These are phyloP conservation scores for Colletotrichum sp. DNA, from an alignment of 2,329 filamentous ascomycete genomes.

Conservation along the genomic window DNA sequence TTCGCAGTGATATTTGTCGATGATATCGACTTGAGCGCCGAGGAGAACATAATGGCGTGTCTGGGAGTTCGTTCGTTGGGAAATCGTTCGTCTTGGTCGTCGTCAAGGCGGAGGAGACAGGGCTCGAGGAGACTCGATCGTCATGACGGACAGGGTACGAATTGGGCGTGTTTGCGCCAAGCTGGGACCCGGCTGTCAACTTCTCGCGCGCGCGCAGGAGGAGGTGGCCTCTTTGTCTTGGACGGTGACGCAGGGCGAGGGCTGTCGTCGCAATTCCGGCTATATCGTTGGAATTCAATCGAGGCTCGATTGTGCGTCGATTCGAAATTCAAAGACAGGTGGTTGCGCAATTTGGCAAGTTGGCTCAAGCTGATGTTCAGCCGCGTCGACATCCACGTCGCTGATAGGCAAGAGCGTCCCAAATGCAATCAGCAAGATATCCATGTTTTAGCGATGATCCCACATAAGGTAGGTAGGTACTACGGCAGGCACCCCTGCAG, in stretches of 20 bases:
- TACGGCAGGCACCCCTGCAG: slow-evolving; percentile 2
- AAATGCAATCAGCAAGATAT: slow-evolving; percentile 12
- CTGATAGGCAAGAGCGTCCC: slow-evolving; percentile 13
- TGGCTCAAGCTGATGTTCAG: slow-evolving; percentile 14
- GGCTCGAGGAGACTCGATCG: slow-evolving; percentile 18
- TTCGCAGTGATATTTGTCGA: slow-evolving; percentile 90
- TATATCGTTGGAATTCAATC: neutral
- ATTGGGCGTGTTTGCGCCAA: slow-evolving; percentile 13
- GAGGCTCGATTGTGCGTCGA: neutral
- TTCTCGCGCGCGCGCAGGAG: neutral
- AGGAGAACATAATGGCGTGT: slow-evolving; percentile 73
- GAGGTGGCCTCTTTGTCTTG: neutral
- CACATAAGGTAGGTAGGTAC: neutral
- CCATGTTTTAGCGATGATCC: slow-evolving; percentile 16
- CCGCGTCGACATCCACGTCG: slow-evolving; percentile 19
- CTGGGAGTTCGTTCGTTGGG: slow-evolving; percentile 1
- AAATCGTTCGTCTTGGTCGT: neutral
- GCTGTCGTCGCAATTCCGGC: neutral
- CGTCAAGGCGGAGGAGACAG: slow-evolving; percentile 18
- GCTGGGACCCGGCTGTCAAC: neutral
- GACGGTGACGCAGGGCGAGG: neutral
- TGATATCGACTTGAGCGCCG: slow-evolving; percentile 90
- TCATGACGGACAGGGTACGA: slow-evolving; percentile 21
- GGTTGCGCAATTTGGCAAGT: neutral
- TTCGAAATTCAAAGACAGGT: neutral